Conservation (phyloP, 352 stramenopile genomes). For the Globisporangium abappressorium region DNA sequence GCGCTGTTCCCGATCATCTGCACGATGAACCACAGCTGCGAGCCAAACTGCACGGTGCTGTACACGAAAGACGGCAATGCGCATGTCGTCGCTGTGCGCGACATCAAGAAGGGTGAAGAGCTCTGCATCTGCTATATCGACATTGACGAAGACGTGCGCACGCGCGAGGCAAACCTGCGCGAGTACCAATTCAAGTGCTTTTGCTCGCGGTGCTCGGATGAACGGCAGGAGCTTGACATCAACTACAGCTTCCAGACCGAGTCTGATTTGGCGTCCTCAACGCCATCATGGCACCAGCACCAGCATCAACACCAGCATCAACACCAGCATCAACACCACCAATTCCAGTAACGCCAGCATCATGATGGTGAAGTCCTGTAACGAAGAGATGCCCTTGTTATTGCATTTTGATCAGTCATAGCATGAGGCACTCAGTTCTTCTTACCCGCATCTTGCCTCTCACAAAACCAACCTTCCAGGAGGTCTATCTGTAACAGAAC, state of each 20-base stretch:
- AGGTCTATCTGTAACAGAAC: background rate
- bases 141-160: slow-evolving; percentile 62
- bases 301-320: background rate
- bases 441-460: background rate
- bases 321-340: background rate
- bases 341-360: background rate
- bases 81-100: slow-evolving; percentile 72
- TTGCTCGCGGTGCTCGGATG: slow-evolving; percentile 53
- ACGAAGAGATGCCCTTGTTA: background rate
- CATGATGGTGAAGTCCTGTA: slow-evolving; percentile 1
- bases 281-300: background rate
- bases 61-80: slow-evolving; percentile 83
- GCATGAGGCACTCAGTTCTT: background rate
- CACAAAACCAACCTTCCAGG: background rate
- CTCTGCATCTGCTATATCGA: slow-evolving; percentile 96
- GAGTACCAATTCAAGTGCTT: slow-evolving; percentile 84
- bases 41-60: slow-evolving; percentile 90
- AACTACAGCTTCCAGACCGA: background rate
- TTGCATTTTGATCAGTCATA: background rate
- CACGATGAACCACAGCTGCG: slow-evolving; percentile 97
- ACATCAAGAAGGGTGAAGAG: slow-evolving; percentile 87
- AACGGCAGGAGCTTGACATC: slow-evolving; percentile 27
- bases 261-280: background rate
- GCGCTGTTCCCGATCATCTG: slow-evolving; percentile 91
- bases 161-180: slow-evolving; percentile 63